Base-by-base conservation (phyloP, 2,329 filamentous ascomycete genomes). In the Dendryphion nanum region DNA sequence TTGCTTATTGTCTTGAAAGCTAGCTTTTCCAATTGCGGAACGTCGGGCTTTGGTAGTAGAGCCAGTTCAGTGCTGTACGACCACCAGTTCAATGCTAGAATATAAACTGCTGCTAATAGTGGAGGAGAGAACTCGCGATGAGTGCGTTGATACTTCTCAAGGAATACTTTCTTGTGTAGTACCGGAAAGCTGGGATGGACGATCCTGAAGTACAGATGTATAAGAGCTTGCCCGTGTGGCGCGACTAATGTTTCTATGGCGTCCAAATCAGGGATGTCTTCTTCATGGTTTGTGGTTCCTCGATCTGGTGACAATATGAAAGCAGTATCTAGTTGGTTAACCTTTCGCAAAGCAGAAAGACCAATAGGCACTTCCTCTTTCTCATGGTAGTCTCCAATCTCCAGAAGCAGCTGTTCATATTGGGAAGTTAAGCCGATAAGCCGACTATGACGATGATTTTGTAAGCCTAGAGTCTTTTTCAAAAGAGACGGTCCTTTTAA, bases 141-240 rank as follows among this genome's bases (percentile, higher is more conserved):
- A 0, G 76, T 77, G 8, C 75, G 67, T 18, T 70, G 69, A 48
- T 82, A 81, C 53, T 82, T 82, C 51, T 81, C 78, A 24, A 81
- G 66, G 42, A 79, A 82, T 10, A 81, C 77, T 20, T 73, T 75
- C 53, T 82, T 82, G 51, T 82, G 77, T 3, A 81, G 56, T 32
- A 81, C 73, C 1, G 78, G 78, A 48, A 77, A 80, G 40, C 70
- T 73, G 0, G 78, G 78, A 47, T 81, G 78, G 6, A 81, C 71
- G 26, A 79, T 75, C 18, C 76, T 69, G 48, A 90, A 91, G 69
- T 87, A 91, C 8, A 90, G 69, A 49, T 85, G 79, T 37, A 91
- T 77, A 35, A 93, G 71, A 35, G 76, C 77, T 29, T 78, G 78
- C 12, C 86, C 86, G 59, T 89, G 76, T 3, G 86, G 85, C 10